phyloP scores from a whole-genome alignment of 2,329 filamentous ascomycete species.

The Stachybotrys chlorohalonatus region DNA sequence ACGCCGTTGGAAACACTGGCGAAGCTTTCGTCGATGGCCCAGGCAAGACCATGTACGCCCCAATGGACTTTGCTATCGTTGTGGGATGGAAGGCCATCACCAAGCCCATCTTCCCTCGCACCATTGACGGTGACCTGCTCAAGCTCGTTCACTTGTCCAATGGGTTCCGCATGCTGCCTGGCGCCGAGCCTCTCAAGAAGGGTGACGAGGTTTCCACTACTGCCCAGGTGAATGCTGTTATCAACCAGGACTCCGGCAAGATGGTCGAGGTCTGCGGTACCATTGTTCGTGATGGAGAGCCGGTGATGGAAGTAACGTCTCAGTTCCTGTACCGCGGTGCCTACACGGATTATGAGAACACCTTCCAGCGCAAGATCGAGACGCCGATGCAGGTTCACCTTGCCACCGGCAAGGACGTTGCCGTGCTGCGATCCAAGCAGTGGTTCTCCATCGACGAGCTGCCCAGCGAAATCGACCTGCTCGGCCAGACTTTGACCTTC shows the following conservation, averaged over 20 bases:
- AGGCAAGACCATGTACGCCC: slow-evolving; percentile 86
- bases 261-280: slow-evolving; percentile 99
- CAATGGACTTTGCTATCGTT: slow-evolving; percentile 99
- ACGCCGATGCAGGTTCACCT: slow-evolving; percentile 91
- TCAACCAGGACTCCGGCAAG: slow-evolving; percentile 97
- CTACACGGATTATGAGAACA: slow-evolving; percentile 94
- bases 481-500: slow-evolving; percentile 93
- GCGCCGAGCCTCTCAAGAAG: slow-evolving; percentile 90
- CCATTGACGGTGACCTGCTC: slow-evolving; percentile 89
- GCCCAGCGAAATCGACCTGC: slow-evolving; percentile 67
- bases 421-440: slow-evolving; percentile 90
- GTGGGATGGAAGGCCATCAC: slow-evolving; percentile 98
- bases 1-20: slow-evolving; percentile 94
- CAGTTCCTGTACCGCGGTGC: slow-evolving; percentile 94
- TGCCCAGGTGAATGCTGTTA: slow-evolving; percentile 91
- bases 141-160: slow-evolving; percentile 97
- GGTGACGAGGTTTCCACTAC: slow-evolving; percentile 88
- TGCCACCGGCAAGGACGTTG: slow-evolving; percentile 80
- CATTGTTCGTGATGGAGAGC: slow-evolving; percentile 70
- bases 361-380: slow-evolving; percentile 95
- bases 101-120: slow-evolving; percentile 96
- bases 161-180: slow-evolving; percentile 95
- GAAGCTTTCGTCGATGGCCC: slow-evolving; percentile 95
- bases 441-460: slow-evolving; percentile 82
- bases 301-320: slow-evolving; percentile 97